Base-by-base conservation (phyloP, 768 basidiomycete genomes). In the Auricularia cornea region DNA sequence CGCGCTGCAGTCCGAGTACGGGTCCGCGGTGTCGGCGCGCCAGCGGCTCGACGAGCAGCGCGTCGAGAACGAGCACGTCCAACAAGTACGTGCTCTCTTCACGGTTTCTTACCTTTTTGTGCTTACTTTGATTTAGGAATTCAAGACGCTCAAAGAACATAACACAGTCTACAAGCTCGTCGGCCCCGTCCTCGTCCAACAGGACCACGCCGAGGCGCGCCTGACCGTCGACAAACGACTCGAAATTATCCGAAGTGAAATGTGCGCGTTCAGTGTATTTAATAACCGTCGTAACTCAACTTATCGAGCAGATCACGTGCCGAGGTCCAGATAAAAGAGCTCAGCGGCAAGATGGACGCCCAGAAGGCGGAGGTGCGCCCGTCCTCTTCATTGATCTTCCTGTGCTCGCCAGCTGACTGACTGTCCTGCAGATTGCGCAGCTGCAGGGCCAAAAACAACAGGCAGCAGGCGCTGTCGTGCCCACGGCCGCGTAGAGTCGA, bases 141-240 rank as follows among this genome's bases (percentile, higher is more conserved):
- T 98, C 71, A 77, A 80, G 20, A 77, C 80, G 31, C 74, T 98
- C 62, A 88, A 87, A 51, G 77, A 86, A 3, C 81, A 86, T 64
- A 96, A 94, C 71, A 81, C 80, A 18, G 84, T 98, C 6, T 98
- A 87, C 80, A 98, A 98, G 78, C 83, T 91, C 32, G 83, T 96
- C 41, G 96, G 96, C 1, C 92, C 94, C 1, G 89, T 95, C 5
- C 83, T 98, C 30, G 86, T 98, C 10, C 84, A 88, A 68, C 95
- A 98, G 75, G 94, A 97, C 67, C 87, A 88, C 70, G 75, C 75
- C 5, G 96, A 97, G 67, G 96, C 94, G 33, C 90, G 89, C 72
- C 78, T 75, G 66, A 97, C 92, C 70, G 91, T 98, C 28, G 86
- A 93, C 68, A 96, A 90, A 59, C 86, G 96, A 10, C 76, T 98